phyloP scores from a whole-genome alignment of 1,284 basidiomycete genomes.

The Boletus mariae region DNA sequence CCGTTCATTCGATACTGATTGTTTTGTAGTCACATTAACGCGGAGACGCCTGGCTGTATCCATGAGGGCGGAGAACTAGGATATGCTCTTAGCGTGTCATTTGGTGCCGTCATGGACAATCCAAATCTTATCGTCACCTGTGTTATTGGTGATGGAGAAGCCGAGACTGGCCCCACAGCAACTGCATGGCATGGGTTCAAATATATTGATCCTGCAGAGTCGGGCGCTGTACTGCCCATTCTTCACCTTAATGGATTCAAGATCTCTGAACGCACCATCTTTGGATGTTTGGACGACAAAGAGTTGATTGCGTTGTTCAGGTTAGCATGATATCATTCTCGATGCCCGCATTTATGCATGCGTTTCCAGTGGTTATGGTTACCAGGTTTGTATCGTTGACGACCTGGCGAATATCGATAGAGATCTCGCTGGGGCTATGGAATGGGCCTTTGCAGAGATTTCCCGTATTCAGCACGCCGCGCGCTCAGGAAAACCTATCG shows the following conservation, averaged over 20 bases:
- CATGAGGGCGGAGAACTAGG: constrained; percentile 93
- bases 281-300: constrained; percentile 86
- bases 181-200: constrained; percentile 84
- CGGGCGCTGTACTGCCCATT: constrained; percentile 84
- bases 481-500: constrained; percentile 66
- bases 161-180: constrained; percentile 83
- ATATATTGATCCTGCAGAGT: constrained; percentile 89
- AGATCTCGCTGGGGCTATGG: constrained; percentile 75
- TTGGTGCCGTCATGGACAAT: constrained; percentile 85
- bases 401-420: constrained; percentile 63
- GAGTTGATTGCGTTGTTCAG: constrained; percentile 69
- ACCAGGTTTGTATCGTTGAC: constrained; percentile 80
- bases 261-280: constrained; percentile 86
- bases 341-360: constrained; percentile 4
- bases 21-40: constrained; percentile 59
- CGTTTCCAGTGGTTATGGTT: constrained; percentile 69
- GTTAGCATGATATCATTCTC: constrained; percentile 6
- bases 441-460: constrained; percentile 81
- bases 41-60: constrained; percentile 81
- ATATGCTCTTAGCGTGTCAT: constrained; percentile 80
- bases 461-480: constrained; percentile 76
- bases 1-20: constrained; percentile 1
- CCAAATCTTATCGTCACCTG: constrained; percentile 78
- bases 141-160: constrained; percentile 85
- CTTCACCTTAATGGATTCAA: constrained; percentile 84